Evolutionary conservation across 495 filamentous ascomycete genomes (phyloP), one percentile per base, ranked within the genome.

Genomic region (Staphylotrichum tortipilum): DNA sequence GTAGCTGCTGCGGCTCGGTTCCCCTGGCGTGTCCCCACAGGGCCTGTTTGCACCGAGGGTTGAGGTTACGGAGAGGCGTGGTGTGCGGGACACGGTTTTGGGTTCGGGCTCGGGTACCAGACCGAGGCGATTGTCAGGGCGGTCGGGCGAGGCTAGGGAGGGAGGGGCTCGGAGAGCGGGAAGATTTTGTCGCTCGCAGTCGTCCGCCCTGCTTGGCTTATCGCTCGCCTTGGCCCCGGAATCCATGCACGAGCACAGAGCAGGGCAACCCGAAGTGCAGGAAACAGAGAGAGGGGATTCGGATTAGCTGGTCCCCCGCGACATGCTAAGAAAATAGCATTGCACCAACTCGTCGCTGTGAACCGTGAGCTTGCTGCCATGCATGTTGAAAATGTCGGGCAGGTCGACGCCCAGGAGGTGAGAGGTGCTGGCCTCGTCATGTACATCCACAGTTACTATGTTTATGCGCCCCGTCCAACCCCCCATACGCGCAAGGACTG

Each of bases 211-310:
- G 39, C 39, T 49, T 40, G 44, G 50, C 51, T 57, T 57, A 56
- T 52, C 54, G 48, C 54, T 47, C 45, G 28, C 53, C 45, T 51
- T 51, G 49, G 49, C 31, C 46, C 42, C 45, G 50, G 42, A 53
- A 47, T 23, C 44, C 53, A 54, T 37, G 38, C n/a, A n/a, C 49
- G 37, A 51, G 31, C 29, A 38, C 39, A 42, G 23, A 22, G n/a
- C n/a, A n/a, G n/a, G 10, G 26, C 23, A 31, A 40, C 23, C 44
- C 24, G 6, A 22, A 12, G 14, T 33, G 26, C 42, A 43, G 44
- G 12, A 31, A 18, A 28, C 40, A 12, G 34, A 33, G 21, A 18
- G 37, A 40, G 7, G 15, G 28, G 19, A 36, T 28, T 17, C 15
- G 8, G 11, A 26, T 39, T 39, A 19, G 14, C 36, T 52, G 33